Evolutionary conservation across 2,329 filamentous ascomycete genomes (phyloP).

Genomic region (Alternaria gansuensis): DNA sequence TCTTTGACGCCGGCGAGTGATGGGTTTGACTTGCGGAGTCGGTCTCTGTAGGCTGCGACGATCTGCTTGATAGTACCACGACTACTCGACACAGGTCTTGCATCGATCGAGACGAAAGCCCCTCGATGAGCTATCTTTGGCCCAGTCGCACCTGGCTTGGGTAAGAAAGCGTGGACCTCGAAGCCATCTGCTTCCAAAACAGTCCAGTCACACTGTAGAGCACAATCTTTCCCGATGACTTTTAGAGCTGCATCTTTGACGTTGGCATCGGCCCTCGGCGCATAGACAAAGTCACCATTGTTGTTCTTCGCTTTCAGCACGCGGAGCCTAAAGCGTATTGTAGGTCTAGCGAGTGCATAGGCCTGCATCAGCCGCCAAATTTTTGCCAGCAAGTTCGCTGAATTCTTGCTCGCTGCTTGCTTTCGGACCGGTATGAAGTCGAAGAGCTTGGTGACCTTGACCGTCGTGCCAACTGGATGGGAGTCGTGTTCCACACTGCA

Average conservation of each 20-base stretch:
- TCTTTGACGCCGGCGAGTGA: conserved; percentile 54
- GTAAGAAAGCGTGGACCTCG: conserved; percentile 66
- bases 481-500: conserved; percentile 53
- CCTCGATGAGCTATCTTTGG: conserved; percentile 54
- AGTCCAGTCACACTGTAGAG: conserved; percentile 63
- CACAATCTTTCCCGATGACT: conserved; percentile 66
- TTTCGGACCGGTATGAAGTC: conserved; percentile 69
- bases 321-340: conserved; percentile 68
- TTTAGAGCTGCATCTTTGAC: conserved; percentile 69
- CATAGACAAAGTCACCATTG: conserved; percentile 68
- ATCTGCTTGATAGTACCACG: conserved; percentile 70
- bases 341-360: conserved; percentile 72
- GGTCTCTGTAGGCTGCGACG: conserved; percentile 61
- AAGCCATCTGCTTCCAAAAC: conserved; percentile 54
- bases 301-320: conserved; percentile 63
- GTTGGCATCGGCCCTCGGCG: conserved; percentile 61
- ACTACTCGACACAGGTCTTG: conserved; percentile 67
- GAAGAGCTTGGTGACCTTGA: conserved; percentile 69
- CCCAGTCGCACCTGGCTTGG: conserved; percentile 58
- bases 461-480: conserved; percentile 73
- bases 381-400: conserved; percentile 63
- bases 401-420: conserved; percentile 66
- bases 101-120: conserved; percentile 73
- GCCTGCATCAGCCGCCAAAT: conserved; percentile 69
- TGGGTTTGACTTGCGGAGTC: conserved; percentile 52